Base-by-base conservation (phyloP, 2,329 filamentous ascomycete species). In the Fusarium nisikadoi region DNA sequence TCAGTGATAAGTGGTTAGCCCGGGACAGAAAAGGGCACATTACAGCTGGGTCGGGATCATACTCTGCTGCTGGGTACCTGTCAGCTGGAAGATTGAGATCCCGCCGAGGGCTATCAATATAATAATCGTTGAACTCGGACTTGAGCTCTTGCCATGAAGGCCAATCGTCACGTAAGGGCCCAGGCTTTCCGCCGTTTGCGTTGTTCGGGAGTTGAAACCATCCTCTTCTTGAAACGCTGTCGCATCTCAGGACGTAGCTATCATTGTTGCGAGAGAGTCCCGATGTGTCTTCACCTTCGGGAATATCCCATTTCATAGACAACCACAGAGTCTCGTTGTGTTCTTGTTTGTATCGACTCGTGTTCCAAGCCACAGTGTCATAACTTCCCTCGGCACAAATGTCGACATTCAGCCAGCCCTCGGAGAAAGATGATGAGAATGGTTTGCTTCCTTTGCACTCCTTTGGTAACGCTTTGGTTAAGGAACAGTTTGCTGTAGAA, bases 151-250 rank as follows among this genome's bases (percentile, higher is more conserved):
- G 2, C 14, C 41, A 8, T 0, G 39, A 63, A 19, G 68, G 62
- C 55, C 68, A 68, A 2, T 45, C 14, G 16, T 68, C 60, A 12
- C 63, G 42, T 5, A 74, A 29, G 4, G 50, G 57, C 0, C 70
- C 65, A 4, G 45, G 7, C 1, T 6, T 31, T 14, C 45, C 47
- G 6, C 54, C 20, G 14, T 72, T 74, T 23, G 27, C 33, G 19
- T 45, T n/a, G 8, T 47, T 75, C 4, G 55, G 39, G 8, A 75
- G 58, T 25, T 73, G 53, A n/a, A 74, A 68, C 42, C 46, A 75
- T 3, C 63, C 73, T 33, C 65, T 59, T 19, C 54, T 68, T 25
- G 73, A 72, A n/a, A 56, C 39, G 23, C 49, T 65, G 9, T 74
- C 55, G 20, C 59, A 65, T 19, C 35, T 49, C 2, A 68, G 31